A percentile compares a stretch with the other conserved stretches of the same genome.
Conservation (phyloP, 306 rosid genomes). For the Lithocarpus polystachyus region DNA sequence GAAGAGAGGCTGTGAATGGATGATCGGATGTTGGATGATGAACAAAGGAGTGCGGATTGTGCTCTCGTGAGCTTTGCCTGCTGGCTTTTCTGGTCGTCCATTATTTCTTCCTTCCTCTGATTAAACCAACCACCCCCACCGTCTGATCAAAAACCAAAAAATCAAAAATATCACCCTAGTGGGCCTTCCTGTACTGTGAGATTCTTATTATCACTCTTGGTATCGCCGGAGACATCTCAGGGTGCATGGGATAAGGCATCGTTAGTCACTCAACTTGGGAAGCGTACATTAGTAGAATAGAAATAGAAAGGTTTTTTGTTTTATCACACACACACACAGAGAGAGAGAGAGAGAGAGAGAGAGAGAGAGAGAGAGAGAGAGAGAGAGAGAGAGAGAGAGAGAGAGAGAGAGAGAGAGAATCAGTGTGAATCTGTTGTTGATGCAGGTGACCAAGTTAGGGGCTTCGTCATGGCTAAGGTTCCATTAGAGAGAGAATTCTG, state of each 20-base stretch:
- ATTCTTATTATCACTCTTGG: slow-evolving; percentile 29
- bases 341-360: no score
- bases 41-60: slow-evolving; percentile 78
- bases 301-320: neutral
- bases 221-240: slow-evolving; percentile 54
- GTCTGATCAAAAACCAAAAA: no score
- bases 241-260: slow-evolving; percentile 12
- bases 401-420: neutral
- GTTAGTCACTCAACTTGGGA: neutral
- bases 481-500: no score
- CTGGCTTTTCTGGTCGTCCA: slow-evolving; percentile 74
- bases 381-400: no score
- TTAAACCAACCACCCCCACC: no score
- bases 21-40: slow-evolving; percentile 88
- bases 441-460: no score
- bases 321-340: no score
- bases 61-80: slow-evolving; percentile 68
- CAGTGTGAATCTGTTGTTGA: neutral
- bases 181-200: slow-evolving; percentile 43
- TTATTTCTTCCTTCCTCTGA: neutral
- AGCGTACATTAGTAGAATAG: neutral
- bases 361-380: no score
- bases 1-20: slow-evolving; percentile 84
- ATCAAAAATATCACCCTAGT: neutral
- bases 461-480: no score